Base-by-base conservation (phyloP, 2,329 filamentous ascomycete species). In the Fusarium compactum region DNA sequence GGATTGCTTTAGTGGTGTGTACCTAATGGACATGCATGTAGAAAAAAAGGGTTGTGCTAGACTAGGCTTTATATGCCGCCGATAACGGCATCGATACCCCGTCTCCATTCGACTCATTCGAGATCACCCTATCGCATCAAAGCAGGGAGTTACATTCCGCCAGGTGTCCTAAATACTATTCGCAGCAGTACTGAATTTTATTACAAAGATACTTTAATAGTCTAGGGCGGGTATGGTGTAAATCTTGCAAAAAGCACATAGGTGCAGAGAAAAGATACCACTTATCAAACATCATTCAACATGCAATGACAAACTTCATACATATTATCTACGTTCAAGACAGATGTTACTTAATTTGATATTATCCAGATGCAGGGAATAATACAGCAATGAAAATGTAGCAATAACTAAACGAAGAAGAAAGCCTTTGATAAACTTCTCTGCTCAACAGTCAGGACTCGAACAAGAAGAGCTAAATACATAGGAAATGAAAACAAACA, bases 401-500 rank as follows among this genome's bases (percentile, higher is more conserved):
- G 34, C 12, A 41, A 43, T 41, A 52, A 41, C 50, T 52, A 52
- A 41, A 52, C 2, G 30, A 52, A 52, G 34, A 52, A 52, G 50
- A 43, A 52, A 41, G 24, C 34, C 50, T 52, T 18, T 41, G 16
- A 52, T 18, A 29, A 43, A 52, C 34, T 52, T 52, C 34, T 52
- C 50, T 41, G 24, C 43, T 29, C 24, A 52, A 41, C 34, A 53
- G 20, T 46, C 45, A 55, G 41, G 16, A 27, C 52, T 45, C 11
- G 11, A 55, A 45, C 20, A 54, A 44, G 25, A 54, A 54, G 52
- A 55, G 52, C 52, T 38, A 55, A 45, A 46, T 55, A 46, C 41
- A 55, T 45, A 55, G 52, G 52, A 55, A 55, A 55, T 55, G 11
- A 45, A 55, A 55, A 46, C 41, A 46, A 45, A 34, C 52, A 55